Evolutionary conservation across 306 rosid species (phyloP), one percentile per base, ranked within the genome.

Genomic region (Fragaria ananassa): DNA sequence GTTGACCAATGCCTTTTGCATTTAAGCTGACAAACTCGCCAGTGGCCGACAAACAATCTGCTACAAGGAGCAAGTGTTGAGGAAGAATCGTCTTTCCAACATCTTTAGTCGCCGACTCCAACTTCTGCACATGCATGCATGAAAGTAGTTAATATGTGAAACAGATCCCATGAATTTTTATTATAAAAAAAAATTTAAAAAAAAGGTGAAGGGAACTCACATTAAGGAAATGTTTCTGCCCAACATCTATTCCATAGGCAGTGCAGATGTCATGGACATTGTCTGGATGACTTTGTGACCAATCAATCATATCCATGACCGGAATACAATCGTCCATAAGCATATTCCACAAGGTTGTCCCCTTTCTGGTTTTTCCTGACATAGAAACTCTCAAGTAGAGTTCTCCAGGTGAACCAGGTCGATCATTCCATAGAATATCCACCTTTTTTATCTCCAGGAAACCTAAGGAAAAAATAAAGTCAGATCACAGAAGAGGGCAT

Each of bases 261-360:
- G 83, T 64, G 78, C 91, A 88, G 73, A 87, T 78, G 75, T 91
- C 89, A 75, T 85, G 87, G 34, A 88, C 82, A 72, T 85, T 91
- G 71, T 96, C 96, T 6, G 98, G 99, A 83, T 89, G 99, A 88
- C 98, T 90, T 41, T 97, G 92, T 50, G 93, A 81, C 99, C 99
- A 92, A 81, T 96, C 97, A 72, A 96, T 91, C 87, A 91, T 64
- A 65, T 86, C 81, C 93, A 88, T 88, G 78, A 92, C 81, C 57
- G 60, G 88, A 65, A 87, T 86, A 81, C 93, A 96, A 70, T 81
- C 83, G 83, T 83, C 74, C 84, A 82, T 53, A 12, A 96, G 89
- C 31, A 78, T 68, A 76, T 88, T 86, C 99, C 99, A 96, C 75
- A 85, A 82, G 69, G 69, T 64, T 71, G 80, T 75, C 65, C 83